phyloP scores from a whole-genome alignment of 352 stramenopile genomes.

The Globisporangium sylvaticum region DNA sequence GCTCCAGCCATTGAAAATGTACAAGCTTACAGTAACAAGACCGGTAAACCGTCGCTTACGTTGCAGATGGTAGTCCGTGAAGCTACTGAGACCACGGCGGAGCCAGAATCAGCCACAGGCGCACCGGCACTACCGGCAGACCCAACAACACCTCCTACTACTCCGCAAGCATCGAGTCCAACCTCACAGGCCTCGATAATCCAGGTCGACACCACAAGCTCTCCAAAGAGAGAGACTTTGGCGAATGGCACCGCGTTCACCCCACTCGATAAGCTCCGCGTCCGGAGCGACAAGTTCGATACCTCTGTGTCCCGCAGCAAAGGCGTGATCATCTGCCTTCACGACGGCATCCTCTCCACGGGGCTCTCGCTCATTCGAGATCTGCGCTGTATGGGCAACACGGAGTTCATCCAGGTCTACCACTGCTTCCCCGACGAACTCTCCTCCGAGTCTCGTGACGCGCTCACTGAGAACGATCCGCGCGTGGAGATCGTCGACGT shows the following conservation, averaged over 20 bases:
- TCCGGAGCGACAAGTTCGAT: constrained; percentile 6
- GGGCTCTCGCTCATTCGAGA: constrained; percentile 45
- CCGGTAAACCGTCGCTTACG: not conserved
- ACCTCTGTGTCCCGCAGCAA: not conserved
- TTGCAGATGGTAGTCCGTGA: not conserved
- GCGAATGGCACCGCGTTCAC: not conserved
- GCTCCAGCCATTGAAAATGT: too few relatives aligned
- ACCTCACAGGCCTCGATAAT: not conserved
- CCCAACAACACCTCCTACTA: too few relatives aligned
- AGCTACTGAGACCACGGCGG: not conserved
- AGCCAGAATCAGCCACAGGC: too few relatives aligned
- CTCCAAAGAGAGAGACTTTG: not conserved
- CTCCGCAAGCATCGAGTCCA: too few relatives aligned
- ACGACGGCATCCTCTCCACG: constrained; percentile 34
- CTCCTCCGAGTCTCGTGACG: constrained; percentile 23
- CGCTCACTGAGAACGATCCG: constrained; percentile 26
- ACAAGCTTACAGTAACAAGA: not conserved
- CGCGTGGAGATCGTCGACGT: constrained; percentile 42
- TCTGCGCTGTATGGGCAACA: constrained; percentile 39
- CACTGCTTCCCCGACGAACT: constrained; percentile 44
- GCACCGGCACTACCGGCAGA: too few relatives aligned
- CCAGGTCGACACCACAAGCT: not conserved
- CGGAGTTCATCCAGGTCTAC: constrained; percentile 39
- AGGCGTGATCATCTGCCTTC: constrained; percentile 33
- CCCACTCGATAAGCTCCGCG: not conserved